Evolutionary conservation across 805 yeast species (phyloP).

Genomic region (Blastobotrys terrestris): DNA sequence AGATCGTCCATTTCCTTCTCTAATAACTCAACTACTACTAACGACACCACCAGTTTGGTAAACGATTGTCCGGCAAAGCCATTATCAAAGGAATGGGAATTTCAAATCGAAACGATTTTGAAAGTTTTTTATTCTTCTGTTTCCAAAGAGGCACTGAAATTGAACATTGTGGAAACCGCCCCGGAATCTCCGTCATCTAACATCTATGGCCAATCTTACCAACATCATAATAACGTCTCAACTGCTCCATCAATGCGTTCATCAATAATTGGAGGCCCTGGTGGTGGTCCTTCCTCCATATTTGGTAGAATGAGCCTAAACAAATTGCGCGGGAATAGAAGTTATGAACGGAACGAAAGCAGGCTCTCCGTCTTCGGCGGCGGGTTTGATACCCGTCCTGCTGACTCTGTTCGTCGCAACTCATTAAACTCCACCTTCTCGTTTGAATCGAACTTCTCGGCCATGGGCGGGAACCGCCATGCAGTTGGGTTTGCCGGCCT

Average conservation of each 20-base stretch:
- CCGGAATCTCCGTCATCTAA: constrained; percentile 10
- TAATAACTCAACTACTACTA: background rate
- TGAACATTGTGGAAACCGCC: constrained; percentile 18
- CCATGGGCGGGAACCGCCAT: constrained; percentile 23
- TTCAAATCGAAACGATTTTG: constrained; percentile 20
- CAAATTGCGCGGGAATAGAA: constrained; percentile 8
- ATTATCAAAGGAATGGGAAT: constrained; percentile 20
- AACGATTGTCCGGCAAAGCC: constrained; percentile 11
- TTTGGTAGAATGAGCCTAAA: constrained; percentile 17
- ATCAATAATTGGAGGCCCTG: constrained; percentile 4
- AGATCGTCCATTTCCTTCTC: constrained; percentile 3
- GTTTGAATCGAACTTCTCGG: constrained; percentile 29
- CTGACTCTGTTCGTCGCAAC: constrained; percentile 16
- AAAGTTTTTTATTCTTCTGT: constrained; percentile 22
- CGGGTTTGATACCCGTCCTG: constrained; percentile 3
- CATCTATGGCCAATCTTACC: constrained; percentile 10
- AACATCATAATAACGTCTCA: constrained; percentile 3
- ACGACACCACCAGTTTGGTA: constrained; percentile 17
- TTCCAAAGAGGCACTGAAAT: constrained; percentile 21
- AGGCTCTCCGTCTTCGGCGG: constrained; percentile 8
- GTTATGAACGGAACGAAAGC: constrained; percentile 15
- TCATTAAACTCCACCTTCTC: constrained; percentile 32
- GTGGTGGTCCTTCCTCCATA: constrained; percentile 12
- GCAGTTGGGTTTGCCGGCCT: constrained; percentile 30
- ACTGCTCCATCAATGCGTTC: constrained; percentile 4